Evolutionary conservation across 352 stramenopile genomes (phyloP), one percentile per base, ranked within the genome.

Genomic region (Elongisporangium anandrum): DNA sequence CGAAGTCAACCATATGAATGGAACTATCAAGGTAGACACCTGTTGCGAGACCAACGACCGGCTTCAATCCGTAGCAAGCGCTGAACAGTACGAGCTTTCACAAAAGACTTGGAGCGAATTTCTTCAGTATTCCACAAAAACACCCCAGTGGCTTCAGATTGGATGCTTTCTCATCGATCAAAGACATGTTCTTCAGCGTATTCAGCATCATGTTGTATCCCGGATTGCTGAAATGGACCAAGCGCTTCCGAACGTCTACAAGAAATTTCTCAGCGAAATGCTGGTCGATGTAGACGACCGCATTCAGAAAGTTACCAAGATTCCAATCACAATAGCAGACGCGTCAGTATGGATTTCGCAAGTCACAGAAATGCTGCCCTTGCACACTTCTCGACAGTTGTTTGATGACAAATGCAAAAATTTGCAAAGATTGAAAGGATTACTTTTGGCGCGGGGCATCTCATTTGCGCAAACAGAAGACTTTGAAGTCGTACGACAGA

Each of bases 81-180:
- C 68, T 1, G 52, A 55, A 2, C 62, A 73, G 5, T 85, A 87
- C 39, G 74, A 88, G 56, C 50, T 75, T 15, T 63, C 66, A 0
- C 71, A 77, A 38, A 60, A 54, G 16, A 72, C 64, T 0, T 91
- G 81, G 81, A 47, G 41, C 21, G 38, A 55, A 8, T 70, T 87
- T 12, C 52, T 74, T 12, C 24, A 66, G 19, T 85, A 89, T 29
- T 64, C 72, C 1, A 59, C 63, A n/a, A 56, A 20, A 10, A 61
- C 69, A 3, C 58, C 63, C 12, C 61, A 53, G 13, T 53, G 79
- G 8, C 53, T 87, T 17, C 77, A 91, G 49, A 56, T 86, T 22
- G 81, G 81, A 0, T 66, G 73, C 12, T 52, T 88, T 22, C 64
- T 89, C 0, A 38, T 91, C n/a, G 76, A 91, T 56, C 79, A 88